Conservation (phyloP, 345 rosid genomes). For the Sonneratia caseolaris region DNA sequence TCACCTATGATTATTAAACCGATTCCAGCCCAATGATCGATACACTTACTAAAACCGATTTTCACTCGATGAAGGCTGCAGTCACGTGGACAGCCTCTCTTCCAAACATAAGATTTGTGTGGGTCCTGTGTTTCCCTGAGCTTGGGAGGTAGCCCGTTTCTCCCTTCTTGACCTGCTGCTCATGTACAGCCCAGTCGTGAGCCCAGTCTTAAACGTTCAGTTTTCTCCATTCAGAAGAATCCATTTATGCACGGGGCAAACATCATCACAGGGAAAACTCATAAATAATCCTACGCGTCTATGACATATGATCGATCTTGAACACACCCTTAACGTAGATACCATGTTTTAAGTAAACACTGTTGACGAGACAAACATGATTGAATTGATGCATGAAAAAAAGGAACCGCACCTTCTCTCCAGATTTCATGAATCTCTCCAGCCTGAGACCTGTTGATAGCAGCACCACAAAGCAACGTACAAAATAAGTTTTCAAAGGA, state of each 20-base stretch:
- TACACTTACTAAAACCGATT: too few species aligned
- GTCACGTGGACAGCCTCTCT: conserved; percentile 13
- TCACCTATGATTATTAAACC: too few species aligned
- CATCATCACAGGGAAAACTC: too few species aligned
- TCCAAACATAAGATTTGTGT: conserved; percentile 84
- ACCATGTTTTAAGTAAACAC: background rate
- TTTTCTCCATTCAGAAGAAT: background rate
- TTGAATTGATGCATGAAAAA: background rate
- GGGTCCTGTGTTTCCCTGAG: conserved; percentile 91
- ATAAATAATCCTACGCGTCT: too few species aligned
- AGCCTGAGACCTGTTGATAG: conserved; percentile 61
- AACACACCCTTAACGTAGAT: background rate
- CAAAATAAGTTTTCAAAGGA: background rate
- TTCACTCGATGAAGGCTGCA: too few species aligned
- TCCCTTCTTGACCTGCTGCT: conserved; percentile 84
- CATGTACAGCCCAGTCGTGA: too few species aligned
- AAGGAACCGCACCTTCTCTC: conserved; percentile 57
- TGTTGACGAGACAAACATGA: background rate
- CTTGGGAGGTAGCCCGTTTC: conserved; percentile 78
- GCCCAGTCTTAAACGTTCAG: background rate
- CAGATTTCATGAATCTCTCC: conserved; percentile 89
- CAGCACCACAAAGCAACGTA: background rate
- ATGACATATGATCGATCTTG: background rate
- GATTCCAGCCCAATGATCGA: too few species aligned
- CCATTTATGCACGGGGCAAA: background rate